Evolutionary conservation across 2,329 filamentous ascomycete species (phyloP).

Genomic region (Leptosphaerulina australis): DNA sequence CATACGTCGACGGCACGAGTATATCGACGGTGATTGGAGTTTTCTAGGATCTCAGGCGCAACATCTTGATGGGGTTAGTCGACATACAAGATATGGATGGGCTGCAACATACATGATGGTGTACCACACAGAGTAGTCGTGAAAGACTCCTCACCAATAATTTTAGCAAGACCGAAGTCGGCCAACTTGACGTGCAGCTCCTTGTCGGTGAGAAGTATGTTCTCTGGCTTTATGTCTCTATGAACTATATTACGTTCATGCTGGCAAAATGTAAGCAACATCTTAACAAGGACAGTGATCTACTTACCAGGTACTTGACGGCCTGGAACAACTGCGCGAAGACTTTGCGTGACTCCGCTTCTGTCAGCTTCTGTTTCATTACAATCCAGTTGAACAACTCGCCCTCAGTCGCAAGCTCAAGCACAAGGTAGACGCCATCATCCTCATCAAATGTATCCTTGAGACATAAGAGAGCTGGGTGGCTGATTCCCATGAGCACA

Average conservation of each 20-base stretch:
- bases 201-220: slow-evolving; percentile 87
- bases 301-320: slow-evolving; percentile 87
- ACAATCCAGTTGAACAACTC: slow-evolving; percentile 97
- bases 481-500: slow-evolving; percentile 94
- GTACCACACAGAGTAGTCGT: slow-evolving; percentile 96
- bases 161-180: slow-evolving; percentile 96
- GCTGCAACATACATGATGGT: slow-evolving; percentile 70
- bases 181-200: slow-evolving; percentile 87
- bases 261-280: slow-evolving; percentile 56
- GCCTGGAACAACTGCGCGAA: slow-evolving; percentile 92
- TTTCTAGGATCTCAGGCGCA: slow-evolving; percentile 90
- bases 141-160: slow-evolving; percentile 97
- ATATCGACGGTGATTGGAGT: slow-evolving; percentile 81
- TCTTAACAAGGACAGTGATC: not conserved
- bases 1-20: slow-evolving; percentile 95
- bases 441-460: slow-evolving; percentile 94
- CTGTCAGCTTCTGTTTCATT: slow-evolving; percentile 83
- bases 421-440: slow-evolving; percentile 86
- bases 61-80: slow-evolving; percentile 64
- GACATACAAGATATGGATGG: not conserved
- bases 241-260: slow-evolving; percentile 98
- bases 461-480: slow-evolving; percentile 88
- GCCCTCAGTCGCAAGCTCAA: slow-evolving; percentile 89
- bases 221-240: slow-evolving; percentile 96
- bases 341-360: slow-evolving; percentile 82